A percentile compares a stretch with the other conserved stretches of the same genome.
phyloP scores from a whole-genome alignment of 2,329 filamentous ascomycete species.

The Colletotrichum aenigma region DNA sequence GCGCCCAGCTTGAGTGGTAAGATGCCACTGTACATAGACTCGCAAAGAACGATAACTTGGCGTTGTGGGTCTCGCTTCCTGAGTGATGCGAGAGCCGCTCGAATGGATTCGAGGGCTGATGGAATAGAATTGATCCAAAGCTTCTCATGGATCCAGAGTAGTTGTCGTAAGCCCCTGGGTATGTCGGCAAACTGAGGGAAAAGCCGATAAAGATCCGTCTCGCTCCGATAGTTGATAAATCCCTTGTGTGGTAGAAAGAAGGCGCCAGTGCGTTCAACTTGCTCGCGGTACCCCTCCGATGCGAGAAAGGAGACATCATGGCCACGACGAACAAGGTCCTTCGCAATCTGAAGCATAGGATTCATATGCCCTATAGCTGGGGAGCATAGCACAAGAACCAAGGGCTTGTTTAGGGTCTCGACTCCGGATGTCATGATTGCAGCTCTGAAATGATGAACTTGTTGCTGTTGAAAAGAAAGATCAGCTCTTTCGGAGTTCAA shows the following conservation, averaged over 20 bases:
- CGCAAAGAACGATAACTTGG: slow-evolving; percentile 45
- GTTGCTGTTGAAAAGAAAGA: background rate
- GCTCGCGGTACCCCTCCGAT: slow-evolving; percentile 30
- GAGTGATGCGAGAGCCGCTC: slow-evolving; percentile 34
- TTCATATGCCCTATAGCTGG: background rate
- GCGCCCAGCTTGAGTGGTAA: slow-evolving; percentile 41
- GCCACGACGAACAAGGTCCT: background rate
- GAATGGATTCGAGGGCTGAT: background rate
- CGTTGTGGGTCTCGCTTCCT: slow-evolving; percentile 33
- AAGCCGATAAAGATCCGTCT: background rate
- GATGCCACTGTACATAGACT: slow-evolving; percentile 39
- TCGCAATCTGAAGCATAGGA: background rate
- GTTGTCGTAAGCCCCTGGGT: slow-evolving; percentile 5
- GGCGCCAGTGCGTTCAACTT: slow-evolving; percentile 36
- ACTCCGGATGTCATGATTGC: background rate
- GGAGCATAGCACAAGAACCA: background rate
- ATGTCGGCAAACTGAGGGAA: background rate
- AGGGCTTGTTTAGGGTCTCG: background rate
- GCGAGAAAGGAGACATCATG: slow-evolving; percentile 38
- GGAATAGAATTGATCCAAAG: background rate
- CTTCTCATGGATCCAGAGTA: slow-evolving; percentile 12
- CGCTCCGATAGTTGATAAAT: background rate
- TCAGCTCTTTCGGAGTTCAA: background rate
- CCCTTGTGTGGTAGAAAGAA: slow-evolving; percentile 27
- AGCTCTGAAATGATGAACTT: background rate